Conservation (phyloP, 805 yeast genomes). For the Candida coquimbonensis region DNA sequence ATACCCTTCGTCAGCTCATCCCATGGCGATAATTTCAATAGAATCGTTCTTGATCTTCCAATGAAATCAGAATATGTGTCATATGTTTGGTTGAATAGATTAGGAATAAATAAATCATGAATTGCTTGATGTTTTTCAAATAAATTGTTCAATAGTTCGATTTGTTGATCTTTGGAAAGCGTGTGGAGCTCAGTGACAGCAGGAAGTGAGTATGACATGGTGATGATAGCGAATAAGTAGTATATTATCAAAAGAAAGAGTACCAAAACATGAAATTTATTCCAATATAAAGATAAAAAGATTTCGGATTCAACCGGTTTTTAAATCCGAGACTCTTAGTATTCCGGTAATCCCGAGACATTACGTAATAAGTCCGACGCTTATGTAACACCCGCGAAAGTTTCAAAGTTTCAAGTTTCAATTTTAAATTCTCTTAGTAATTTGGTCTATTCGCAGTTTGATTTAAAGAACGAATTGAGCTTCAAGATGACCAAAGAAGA, state of each 20-base stretch:
- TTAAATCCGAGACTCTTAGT: too few relatives aligned
- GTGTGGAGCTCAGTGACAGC: constrained; percentile 17
- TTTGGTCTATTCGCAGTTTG: too few relatives aligned
- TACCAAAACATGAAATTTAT: too few relatives aligned
- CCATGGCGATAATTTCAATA: constrained; percentile 13
- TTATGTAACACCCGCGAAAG: background rate
- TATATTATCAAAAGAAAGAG: too few relatives aligned
- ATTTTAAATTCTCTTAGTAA: too few relatives aligned
- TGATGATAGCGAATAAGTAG: too few relatives aligned
- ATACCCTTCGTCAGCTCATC: constrained; percentile 32
- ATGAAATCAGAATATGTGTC: constrained; percentile 12
- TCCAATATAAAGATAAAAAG: too few relatives aligned
- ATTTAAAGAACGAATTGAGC: background rate
- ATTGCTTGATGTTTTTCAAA: constrained; percentile 20
- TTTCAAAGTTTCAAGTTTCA: too few relatives aligned
- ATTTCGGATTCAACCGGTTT: too few relatives aligned
- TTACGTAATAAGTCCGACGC: too few relatives aligned
- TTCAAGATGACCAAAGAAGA: constrained; percentile 27
- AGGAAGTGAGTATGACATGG: constrained; percentile 26
- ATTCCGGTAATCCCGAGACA: too few relatives aligned
- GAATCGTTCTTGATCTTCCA: constrained; percentile 9
- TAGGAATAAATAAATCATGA: constrained; percentile 15
- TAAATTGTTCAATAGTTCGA: constrained; percentile 33
- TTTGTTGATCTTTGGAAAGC: constrained; percentile 24
- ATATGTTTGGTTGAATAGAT: constrained; percentile 6